Conservation (phyloP, 1,284 basidiomycete species). For the Moniliella sp. region DNA sequence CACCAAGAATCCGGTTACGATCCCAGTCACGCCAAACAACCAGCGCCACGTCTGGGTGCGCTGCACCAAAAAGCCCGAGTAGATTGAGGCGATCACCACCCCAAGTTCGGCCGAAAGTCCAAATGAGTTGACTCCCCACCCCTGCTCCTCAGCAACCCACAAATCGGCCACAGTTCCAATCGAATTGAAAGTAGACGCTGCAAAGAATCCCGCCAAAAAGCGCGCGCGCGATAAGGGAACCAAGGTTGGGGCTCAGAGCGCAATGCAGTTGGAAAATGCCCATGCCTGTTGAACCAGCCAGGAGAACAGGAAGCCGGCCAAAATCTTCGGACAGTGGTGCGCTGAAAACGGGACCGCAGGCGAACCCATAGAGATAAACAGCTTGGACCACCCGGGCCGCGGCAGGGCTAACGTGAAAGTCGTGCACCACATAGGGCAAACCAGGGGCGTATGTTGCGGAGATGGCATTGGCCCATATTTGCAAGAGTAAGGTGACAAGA, state of each 20-base stretch:
- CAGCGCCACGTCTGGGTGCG: conserved; percentile 13
- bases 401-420: conserved; percentile 6
- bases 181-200: conserved; percentile 15
- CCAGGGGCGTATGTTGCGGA: conserved; percentile 12
- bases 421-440: conserved; percentile 4
- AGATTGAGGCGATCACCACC: conserved; percentile 10
- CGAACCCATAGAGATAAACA: conserved; percentile 17
- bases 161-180: conserved; percentile 16
- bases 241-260: conserved; percentile 12
- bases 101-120: conserved; percentile 13
- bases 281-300: not conserved
- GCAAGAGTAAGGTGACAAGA: conserved; percentile 5
- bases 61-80: conserved; percentile 11
- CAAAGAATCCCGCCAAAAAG: conserved; percentile 16
- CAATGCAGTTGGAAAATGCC: conserved; percentile 2
- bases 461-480: conserved; percentile 11
- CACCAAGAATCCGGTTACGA: conserved; percentile 10
- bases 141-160: conserved; percentile 14
- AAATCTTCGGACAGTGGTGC: conserved; percentile 19
- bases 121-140: conserved; percentile 18
- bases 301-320: conserved; percentile 10
- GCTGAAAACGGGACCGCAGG: conserved; percentile 7
- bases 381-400: conserved; percentile 8
- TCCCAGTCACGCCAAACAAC: conserved; percentile 15
- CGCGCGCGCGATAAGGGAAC: conserved; percentile 11